phyloP scores from a whole-genome alignment of 768 basidiomycete species.

The Podaxis rugospora region DNA sequence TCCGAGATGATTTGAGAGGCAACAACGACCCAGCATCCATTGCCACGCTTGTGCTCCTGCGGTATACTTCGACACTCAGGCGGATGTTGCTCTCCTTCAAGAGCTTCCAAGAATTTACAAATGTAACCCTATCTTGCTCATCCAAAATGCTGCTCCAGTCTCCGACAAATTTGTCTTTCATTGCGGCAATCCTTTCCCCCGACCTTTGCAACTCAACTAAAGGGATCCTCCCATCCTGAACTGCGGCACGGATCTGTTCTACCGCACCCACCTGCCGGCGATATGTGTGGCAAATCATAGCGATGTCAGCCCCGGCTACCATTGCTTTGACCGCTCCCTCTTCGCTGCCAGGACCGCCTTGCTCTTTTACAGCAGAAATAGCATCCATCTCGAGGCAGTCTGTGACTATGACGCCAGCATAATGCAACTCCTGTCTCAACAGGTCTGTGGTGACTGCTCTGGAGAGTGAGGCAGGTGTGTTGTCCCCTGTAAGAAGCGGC shows the following conservation, averaged over 20 bases:
- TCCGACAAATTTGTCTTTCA: constrained; percentile 51
- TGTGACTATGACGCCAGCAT: constrained; percentile 59
- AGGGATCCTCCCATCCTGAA: constrained; percentile 38
- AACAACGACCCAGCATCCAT: constrained; percentile 32
- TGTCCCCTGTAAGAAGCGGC: constrained; percentile 48
- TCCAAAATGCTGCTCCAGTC: constrained; percentile 37
- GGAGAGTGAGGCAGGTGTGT: constrained; percentile 59
- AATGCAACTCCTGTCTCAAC: constrained; percentile 47
- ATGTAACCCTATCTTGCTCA: constrained; percentile 20
- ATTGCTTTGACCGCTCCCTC: constrained; percentile 54
- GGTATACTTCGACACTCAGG: constrained; percentile 47
- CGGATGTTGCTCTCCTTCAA: constrained; percentile 34
- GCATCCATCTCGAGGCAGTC: constrained; percentile 80
- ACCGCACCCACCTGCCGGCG: constrained; percentile 50
- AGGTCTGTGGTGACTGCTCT: constrained; percentile 45
- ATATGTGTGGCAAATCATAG: constrained; percentile 69
- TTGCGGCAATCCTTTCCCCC: constrained; percentile 36
- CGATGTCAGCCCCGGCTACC: constrained; percentile 65
- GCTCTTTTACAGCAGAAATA: constrained; percentile 39
- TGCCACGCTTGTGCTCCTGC: constrained; percentile 40
- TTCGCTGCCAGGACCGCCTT: constrained; percentile 41
- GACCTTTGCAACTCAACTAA: constrained; percentile 36
- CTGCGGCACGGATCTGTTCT: constrained; percentile 44
- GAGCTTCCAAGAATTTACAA: constrained; percentile 24
- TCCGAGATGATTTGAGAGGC: constrained; percentile 26